phyloP scores from a whole-genome alignment of 2,329 filamentous ascomycete genomes.

The Neofusicoccum umdonicola region DNA sequence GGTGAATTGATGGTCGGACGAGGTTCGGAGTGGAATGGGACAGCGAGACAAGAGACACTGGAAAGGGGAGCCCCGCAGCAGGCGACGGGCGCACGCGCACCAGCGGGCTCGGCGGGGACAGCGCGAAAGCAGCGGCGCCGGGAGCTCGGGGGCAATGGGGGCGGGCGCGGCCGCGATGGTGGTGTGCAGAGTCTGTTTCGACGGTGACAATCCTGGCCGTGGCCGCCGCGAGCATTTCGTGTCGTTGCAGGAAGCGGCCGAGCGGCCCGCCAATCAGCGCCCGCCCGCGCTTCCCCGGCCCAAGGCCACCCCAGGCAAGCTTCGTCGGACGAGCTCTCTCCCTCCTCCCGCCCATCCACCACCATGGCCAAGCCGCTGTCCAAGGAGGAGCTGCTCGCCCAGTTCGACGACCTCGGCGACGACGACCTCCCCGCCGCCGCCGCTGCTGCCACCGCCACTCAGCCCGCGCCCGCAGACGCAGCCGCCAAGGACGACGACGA shows the following conservation, averaged over 20 bases:
- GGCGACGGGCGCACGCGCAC: not conserved
- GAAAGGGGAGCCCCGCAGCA: constrained; percentile 7
- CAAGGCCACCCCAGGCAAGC: not conserved
- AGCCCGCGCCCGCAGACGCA: constrained; percentile 40
- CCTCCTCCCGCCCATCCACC: not conserved
- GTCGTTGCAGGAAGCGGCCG: not conserved
- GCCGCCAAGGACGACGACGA: constrained; percentile 57
- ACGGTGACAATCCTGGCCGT: constrained; percentile 9
- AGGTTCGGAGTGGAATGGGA: constrained; percentile 14
- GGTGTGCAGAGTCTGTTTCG: constrained; percentile 9
- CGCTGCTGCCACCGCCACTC: constrained; percentile 24
- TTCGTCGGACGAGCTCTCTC: not conserved
- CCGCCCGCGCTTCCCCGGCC: constrained; percentile 1
- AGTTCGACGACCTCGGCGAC: constrained; percentile 45
- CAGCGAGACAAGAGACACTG: constrained; percentile 11
- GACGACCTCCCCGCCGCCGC: constrained; percentile 29
- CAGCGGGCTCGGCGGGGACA: not conserved
- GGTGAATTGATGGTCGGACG: constrained; percentile 13
- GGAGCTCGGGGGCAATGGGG: not conserved
- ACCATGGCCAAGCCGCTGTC: constrained; percentile 40
- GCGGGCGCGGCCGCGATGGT: constrained; percentile 5
- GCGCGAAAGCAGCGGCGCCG: not conserved
- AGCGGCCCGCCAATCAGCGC: constrained; percentile 8
- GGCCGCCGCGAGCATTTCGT: constrained; percentile 10
- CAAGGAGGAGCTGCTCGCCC: constrained; percentile 45